Evolutionary conservation across 768 basidiomycete genomes (phyloP).

Genomic region (Agaricus blazei): DNA sequence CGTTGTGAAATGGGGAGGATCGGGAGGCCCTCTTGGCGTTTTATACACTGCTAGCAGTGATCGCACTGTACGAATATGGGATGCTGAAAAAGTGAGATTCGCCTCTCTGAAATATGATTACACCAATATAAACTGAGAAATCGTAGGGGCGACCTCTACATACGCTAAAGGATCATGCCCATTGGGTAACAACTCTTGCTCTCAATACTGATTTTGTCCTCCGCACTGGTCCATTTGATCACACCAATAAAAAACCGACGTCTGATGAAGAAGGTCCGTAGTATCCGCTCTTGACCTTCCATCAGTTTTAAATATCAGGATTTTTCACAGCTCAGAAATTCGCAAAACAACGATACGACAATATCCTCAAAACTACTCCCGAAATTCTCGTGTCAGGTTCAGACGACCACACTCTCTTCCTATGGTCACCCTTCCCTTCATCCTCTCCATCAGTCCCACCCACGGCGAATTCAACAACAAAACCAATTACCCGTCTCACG

Average conservation of each 20-base stretch:
- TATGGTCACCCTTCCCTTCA: conserved; percentile 82
- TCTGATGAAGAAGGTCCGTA: conserved; percentile 77
- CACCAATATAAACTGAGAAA: neutral
- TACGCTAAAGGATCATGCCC: conserved; percentile 90
- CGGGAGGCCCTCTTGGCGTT: conserved; percentile 51
- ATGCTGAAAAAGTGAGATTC: conserved; percentile 59
- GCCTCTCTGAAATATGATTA: neutral
- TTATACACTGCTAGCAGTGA: conserved; percentile 96
- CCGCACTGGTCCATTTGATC: conserved; percentile 93
- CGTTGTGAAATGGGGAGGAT: conserved; percentile 94
- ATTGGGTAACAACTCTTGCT: conserved; percentile 97
- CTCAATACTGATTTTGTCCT: conserved; percentile 94
- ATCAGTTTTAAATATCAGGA: neutral
- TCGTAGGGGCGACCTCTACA: conserved; percentile 76
- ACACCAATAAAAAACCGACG: conserved; percentile 70
- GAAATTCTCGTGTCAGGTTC: conserved; percentile 93
- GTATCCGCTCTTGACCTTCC: neutral
- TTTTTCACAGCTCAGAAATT: conserved; percentile 59
- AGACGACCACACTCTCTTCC: conserved; percentile 96
- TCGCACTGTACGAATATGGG: conserved; percentile 92
- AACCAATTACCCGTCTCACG: conserved; percentile 66
- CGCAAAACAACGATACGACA: conserved; percentile 75
- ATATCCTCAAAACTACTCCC: conserved; percentile 55
- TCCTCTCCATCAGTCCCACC: conserved; percentile 20
- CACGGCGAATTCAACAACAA: conserved; percentile 24